A percentile compares a stretch with the other conserved stretches of the same genome.
Evolutionary conservation across 768 basidiomycete species (phyloP).

Genomic region (Suillus lakei): DNA sequence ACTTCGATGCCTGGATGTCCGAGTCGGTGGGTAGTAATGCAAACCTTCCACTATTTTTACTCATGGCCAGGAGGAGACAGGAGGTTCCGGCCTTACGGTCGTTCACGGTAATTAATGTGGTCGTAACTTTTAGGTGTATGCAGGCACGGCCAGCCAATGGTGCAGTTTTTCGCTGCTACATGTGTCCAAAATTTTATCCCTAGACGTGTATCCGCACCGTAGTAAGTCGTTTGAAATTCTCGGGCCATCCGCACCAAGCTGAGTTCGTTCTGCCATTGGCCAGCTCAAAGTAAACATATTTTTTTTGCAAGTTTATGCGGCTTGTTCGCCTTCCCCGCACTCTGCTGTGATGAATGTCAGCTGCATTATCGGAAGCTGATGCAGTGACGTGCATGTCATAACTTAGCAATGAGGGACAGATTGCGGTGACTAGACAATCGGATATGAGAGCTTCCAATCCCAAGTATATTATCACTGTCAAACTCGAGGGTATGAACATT

Average conservation of each 20-base stretch:
- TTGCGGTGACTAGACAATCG: not conserved
- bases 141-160: not conserved
- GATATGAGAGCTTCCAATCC: not conserved
- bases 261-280: conserved; percentile 3
- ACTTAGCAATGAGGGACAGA: not conserved
- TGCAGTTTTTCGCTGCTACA: not conserved
- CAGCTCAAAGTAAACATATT: not conserved
- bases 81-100: not conserved
- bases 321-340: not conserved
- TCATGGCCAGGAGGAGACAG: not conserved
- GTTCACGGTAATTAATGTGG: conserved; percentile 3
- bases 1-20: not conserved
- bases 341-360: not conserved
- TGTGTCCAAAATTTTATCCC: not conserved
- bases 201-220: not conserved
- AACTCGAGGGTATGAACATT: not conserved
- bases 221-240: not conserved
- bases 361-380: not conserved
- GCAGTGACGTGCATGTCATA: not conserved
- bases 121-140: not conserved
- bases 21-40: not conserved
- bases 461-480: not conserved
- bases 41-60: not conserved
- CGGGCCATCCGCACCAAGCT: conserved; percentile 1
- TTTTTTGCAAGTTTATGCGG: not conserved